Conservation (phyloP, 257 asterid species). For the Nicotiana attenuata region DNA sequence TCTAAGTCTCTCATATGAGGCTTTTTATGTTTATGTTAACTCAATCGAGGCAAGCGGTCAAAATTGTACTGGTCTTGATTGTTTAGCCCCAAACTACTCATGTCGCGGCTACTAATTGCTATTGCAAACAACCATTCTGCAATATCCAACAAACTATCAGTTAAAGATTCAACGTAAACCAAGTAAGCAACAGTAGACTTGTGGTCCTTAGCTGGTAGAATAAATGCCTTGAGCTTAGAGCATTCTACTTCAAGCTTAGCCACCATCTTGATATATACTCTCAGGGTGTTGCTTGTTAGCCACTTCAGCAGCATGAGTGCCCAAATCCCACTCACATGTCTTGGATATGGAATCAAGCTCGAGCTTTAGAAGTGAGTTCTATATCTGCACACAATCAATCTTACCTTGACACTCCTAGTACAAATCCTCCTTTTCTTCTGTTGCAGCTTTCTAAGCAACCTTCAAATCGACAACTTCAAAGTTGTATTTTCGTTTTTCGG, state of each 20-base stretch:
- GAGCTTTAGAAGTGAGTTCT: conserved; percentile 46
- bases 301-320: conserved; percentile 59
- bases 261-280: conserved; percentile 37
- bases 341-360: conserved; percentile 37
- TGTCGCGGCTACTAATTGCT: conserved; percentile 28
- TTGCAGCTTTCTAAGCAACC: background rate
- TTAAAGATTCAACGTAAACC: conserved; percentile 35
- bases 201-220: conserved; percentile 26
- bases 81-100: conserved; percentile 26
- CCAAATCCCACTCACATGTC: conserved; percentile 51
- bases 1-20: conserved; percentile 26
- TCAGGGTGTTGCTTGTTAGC: conserved; percentile 75
- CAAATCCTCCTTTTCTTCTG: background rate
- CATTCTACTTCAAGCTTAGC: conserved; percentile 78
- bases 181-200: conserved; percentile 42
- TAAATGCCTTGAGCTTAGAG: conserved; percentile 45
- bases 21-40: conserved; percentile 20
- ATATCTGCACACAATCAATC: background rate
- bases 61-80: conserved; percentile 14
- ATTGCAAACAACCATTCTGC: conserved; percentile 37
- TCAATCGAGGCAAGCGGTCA: conserved; percentile 15
- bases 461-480: background rate
- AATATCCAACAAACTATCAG: conserved; percentile 53
- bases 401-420: background rate
- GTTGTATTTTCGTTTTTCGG: background rate